A percentile compares a stretch with the other conserved stretches of the same genome.
Conservation (phyloP, 2,329 filamentous ascomycete genomes). For the Alternaria sp. region DNA sequence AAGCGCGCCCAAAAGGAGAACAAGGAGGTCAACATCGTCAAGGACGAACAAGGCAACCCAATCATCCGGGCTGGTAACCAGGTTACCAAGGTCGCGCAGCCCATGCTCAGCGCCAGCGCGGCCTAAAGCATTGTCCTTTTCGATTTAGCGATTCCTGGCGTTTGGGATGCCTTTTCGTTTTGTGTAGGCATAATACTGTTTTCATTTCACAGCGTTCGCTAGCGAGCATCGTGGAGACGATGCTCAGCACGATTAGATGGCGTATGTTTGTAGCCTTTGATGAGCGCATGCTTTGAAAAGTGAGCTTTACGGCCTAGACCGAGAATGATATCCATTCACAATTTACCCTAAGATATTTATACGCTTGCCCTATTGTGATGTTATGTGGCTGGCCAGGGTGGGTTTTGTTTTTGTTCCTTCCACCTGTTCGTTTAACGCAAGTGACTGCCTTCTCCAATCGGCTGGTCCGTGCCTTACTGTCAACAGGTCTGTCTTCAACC, state of each 20-base stretch:
- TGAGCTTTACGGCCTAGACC: conserved; percentile 29
- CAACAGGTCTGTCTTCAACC: background rate
- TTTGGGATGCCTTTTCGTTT: conserved; percentile 38
- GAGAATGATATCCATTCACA: conserved; percentile 31
- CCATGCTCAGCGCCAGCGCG: conserved; percentile 83
- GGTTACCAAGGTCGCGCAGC: conserved; percentile 82
- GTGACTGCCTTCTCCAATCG: conserved; percentile 11
- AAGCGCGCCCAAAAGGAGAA: conserved; percentile 54
- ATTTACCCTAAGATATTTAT: conserved; percentile 1
- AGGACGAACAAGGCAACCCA: conserved; percentile 80
- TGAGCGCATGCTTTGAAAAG: conserved; percentile 30
- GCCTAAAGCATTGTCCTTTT: conserved; percentile 61
- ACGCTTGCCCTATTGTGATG: background rate
- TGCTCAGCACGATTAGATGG: conserved; percentile 40
- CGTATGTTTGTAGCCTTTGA: conserved; percentile 39
- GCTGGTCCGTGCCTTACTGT: conserved; percentile 12
- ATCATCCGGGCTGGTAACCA: conserved; percentile 88
- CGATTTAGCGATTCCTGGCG: conserved; percentile 45
- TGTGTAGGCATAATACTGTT: conserved; percentile 35
- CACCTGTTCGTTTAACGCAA: background rate
- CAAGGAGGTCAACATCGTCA: conserved; percentile 82
- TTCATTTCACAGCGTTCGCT: conserved; percentile 42
- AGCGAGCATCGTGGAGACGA: conserved; percentile 27
- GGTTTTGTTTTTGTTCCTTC: background rate
- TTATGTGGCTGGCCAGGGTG: background rate